A percentile compares a stretch with the other conserved stretches of the same genome.
phyloP scores from a whole-genome alignment of 495 filamentous ascomycete genomes.

The Aspergillus bridgeri region DNA sequence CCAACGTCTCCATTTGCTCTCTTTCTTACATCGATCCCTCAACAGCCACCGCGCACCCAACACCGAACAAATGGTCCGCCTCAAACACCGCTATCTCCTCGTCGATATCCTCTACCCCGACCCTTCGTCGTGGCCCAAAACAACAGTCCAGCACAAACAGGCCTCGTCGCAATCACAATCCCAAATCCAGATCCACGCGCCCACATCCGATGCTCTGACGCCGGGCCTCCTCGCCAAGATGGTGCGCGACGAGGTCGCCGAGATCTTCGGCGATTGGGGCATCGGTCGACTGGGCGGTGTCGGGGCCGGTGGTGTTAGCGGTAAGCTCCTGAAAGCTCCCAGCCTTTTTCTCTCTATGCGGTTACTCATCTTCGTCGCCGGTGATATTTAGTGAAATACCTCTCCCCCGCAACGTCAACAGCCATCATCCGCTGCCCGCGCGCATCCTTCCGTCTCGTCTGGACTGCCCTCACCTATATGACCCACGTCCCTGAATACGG shows the following conservation, averaged over 20 bases:
- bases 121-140: conserved; percentile 32
- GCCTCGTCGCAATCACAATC: conserved; percentile 11
- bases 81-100: conserved; percentile 93
- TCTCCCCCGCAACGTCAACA: conserved; percentile 87
- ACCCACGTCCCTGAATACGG: conserved; percentile 56
- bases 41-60: not conserved
- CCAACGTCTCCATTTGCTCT: not conserved
- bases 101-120: conserved; percentile 87
- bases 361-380: conserved; percentile 4
- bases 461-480: conserved; percentile 85
- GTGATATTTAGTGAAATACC: conserved; percentile 72
- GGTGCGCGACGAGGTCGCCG: conserved; percentile 63
- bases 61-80: conserved; percentile 69
- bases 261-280: conserved; percentile 90
- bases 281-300: conserved; percentile 57
- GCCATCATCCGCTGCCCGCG: conserved; percentile 81
- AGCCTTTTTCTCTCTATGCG: conserved; percentile 1
- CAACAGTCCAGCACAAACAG: conserved; percentile 8
- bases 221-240: conserved; percentile 58
- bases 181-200: conserved; percentile 68
- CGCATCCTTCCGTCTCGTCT: conserved; percentile 76
- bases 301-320: conserved; percentile 56
- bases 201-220: conserved; percentile 65
- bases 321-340: conserved; percentile 51
- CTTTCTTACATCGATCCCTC: not conserved